phyloP scores from a whole-genome alignment of 352 stramenopile species.

The Pythium rhizo-oryzae region DNA sequence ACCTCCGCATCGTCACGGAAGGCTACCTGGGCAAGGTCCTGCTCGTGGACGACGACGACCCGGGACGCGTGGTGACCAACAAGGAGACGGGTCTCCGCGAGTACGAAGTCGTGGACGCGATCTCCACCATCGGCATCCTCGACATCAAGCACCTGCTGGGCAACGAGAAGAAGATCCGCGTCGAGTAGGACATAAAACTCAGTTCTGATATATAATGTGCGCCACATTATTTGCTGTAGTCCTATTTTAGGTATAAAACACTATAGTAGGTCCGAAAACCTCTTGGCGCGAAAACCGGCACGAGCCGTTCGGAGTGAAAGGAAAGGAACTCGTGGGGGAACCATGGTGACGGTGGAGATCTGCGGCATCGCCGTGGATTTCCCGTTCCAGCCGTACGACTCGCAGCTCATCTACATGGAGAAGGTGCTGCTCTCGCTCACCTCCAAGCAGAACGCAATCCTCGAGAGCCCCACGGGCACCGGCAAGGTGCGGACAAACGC shows the following conservation, averaged over 20 bases:
- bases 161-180: conserved; percentile 45
- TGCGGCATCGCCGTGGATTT: conserved; percentile 94
- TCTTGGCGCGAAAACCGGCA: conserved; percentile 8
- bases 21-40: not conserved
- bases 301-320: not conserved
- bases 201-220: not conserved
- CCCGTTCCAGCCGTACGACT: conserved; percentile 97
- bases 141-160: conserved; percentile 58
- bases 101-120: conserved; percentile 45
- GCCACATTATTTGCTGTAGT: not conserved
- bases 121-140: conserved; percentile 48
- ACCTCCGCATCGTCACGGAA: not conserved
- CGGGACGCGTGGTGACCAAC: conserved; percentile 36
- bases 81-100: conserved; percentile 33
- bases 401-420: conserved; percentile 97
- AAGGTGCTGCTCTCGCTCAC: conserved; percentile 93
- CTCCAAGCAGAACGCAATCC: conserved; percentile 94
- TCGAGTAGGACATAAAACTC: conserved; percentile 19
- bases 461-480: conserved; percentile 98
- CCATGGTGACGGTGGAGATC: conserved; percentile 86
- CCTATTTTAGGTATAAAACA: not conserved
- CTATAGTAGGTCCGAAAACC: not conserved
- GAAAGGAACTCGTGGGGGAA: not conserved
- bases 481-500: conserved; percentile 89
- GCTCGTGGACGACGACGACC: conserved; percentile 17